Percentiles rank a stretch among this genome's conserved stretches.
Evolutionary conservation across 768 basidiomycete species (phyloP).

Genomic region (Panus rudis): DNA sequence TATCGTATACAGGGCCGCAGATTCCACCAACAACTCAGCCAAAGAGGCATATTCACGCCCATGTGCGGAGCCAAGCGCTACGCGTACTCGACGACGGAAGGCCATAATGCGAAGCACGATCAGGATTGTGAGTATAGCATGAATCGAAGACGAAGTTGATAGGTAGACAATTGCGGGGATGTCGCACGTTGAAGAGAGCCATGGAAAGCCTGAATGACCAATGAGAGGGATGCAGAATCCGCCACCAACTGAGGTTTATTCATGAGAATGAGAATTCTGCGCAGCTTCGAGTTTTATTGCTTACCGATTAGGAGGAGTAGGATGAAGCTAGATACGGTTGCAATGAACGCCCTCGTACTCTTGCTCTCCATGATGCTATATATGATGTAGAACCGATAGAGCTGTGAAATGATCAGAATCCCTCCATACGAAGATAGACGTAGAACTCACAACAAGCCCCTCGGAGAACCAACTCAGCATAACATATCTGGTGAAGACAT

Average conservation of each 20-base stretch:
- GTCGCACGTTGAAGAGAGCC: no score
- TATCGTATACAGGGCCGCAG: slow-evolving; percentile 16
- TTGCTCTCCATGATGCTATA: slow-evolving; percentile 4
- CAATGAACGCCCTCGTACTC: slow-evolving; percentile 3
- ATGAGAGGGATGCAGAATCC: no score
- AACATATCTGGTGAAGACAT: slow-evolving; percentile 17
- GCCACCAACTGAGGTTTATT: no score
- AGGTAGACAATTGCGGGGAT: slow-evolving; percentile 16
- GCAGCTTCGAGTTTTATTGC: neutral
- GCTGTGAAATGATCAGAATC: slow-evolving; percentile 1
- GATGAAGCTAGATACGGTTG: slow-evolving; percentile 5
- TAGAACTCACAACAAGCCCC: slow-evolving; percentile 18
- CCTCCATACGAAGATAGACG: no score
- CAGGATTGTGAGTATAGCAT: slow-evolving; percentile 13
- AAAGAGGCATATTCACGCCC: slow-evolving; percentile 11
- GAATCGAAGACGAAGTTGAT: slow-evolving; percentile 14
- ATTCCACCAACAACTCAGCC: slow-evolving; percentile 16
- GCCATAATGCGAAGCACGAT: slow-evolving; percentile 15
- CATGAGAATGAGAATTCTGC: no score
- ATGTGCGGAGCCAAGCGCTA: neutral
- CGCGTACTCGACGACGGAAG: neutral
- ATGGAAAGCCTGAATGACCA: no score
- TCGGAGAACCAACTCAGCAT: slow-evolving; percentile 24
- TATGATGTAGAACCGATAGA: slow-evolving; percentile 12
- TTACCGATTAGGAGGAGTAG: slow-evolving; percentile 8